Base-by-base conservation (phyloP, 73 alveolate species). In the Blepharisma stoltei region DNA sequence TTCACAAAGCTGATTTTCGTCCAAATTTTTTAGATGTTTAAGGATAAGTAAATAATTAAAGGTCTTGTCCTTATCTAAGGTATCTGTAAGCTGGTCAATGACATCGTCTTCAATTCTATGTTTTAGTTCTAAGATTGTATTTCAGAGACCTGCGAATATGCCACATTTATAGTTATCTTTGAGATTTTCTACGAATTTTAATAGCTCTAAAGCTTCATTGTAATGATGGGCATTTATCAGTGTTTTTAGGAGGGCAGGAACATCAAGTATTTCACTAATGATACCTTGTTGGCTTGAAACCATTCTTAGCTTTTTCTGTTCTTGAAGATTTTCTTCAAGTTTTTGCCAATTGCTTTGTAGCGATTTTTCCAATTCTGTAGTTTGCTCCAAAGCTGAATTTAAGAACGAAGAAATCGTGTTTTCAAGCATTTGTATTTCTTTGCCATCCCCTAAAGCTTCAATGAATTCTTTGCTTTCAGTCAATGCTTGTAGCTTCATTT, bases 121-220 rank as follows among this genome's bases (percentile, higher is more conserved):
- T 60, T 38, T 60, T 1, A 38, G 18, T 8, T 60, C 46, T 25
- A 14, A 9, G 37, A 38, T 14, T 14, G 49, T 9, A 14, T 60
- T 14, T 18, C 46, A 14, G 23, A 60, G 37, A 8, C 23, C 73
- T 14, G 38, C 37, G 5, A 60, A 60, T 18, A 60, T 25, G 18
- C 45, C 48, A 9, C 49, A 14, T 60, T n/a, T 9, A 32, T 32
- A 32, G 0, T 32, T 32, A 25, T 11, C 46, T 60, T n/a, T n/a
- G 6, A 60, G 14, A 14, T 25, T n/a, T 25, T 60, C 73, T n/a
- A 25, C 11, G 23, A 60, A 60, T 14, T 18, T n/a, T 60, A 60
- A 60, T 18, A 60, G 73, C 18, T 60, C 49, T 14, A 60, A 38
- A 25, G 73, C 73, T 60, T 60, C 73, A 2, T 60, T 60, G 47